Base-by-base conservation (phyloP, 257 asterid species). In the Striga asiatica region DNA sequence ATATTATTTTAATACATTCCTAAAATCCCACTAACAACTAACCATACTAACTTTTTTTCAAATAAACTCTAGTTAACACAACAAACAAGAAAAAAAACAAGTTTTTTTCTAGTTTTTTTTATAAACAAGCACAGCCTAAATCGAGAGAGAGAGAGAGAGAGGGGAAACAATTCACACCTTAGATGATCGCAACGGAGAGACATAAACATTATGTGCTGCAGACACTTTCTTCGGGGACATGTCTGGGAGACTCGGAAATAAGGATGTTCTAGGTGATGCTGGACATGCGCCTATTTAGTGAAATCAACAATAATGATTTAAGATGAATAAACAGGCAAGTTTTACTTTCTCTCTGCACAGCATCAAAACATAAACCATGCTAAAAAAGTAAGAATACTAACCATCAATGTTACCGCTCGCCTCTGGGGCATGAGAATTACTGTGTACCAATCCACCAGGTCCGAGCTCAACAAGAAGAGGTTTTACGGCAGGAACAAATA, bases 191-290 rank as follows among this genome's bases (percentile, higher is more conserved):
- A 92, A 66, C 1, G 97, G 99, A 50, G 99, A 92, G 57, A 88
- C 99, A 14, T 79, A 92, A 45, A 92, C 95, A 53, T 92, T 92
- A 71, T 88, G 99, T 14, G 79, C 74, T 1, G 93, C 79, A 39
- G 99, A 88, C 63, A 92, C 97, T 83, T 92, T 92, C 88, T 85
- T 88, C 0, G 97, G 99, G 9, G 99, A 92, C 99, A 92, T 88
- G 78, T 92, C 99, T 10, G 99, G 99, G 28, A 92, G 88, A 73
- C 72, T 82, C 57, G 99, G 97, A 76, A 92, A 92, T 6, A 81
- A 56, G 42, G 95, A 82, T 43, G 94, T 28, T 73, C 60, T 88
- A 8, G 97, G 99, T 61, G 99, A 88, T 50, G 88, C 68, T 45
- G 93, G 94, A 54, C 71, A 67, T 66, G 65, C 77, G 63, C 94